Base-by-base conservation (phyloP, 345 rosid genomes). In the Angophora floribunda region DNA sequence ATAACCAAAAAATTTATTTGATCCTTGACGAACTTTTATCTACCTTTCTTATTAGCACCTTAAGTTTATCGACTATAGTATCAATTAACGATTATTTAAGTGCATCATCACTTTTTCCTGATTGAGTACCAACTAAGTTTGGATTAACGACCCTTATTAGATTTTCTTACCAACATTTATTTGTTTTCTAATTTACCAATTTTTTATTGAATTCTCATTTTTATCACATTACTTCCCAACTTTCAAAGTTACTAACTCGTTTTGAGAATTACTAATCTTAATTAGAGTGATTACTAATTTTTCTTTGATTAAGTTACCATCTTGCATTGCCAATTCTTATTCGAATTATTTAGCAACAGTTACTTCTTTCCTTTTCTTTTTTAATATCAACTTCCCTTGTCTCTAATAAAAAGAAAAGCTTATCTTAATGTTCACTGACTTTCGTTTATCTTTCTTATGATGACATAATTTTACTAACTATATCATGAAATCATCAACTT, bases 91-190 rank as follows among this genome's bases (percentile, higher is more conserved):
- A 36, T 70, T 19, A 19, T 75, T 36, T 75, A 4, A 75, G 82
- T 19, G 0, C 82, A 36, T 3, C 21, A 2, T 75, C 13, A 36
- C 26, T 75, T 75, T 75, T 36, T 6, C 19, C 10, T 24, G 2
- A 57, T 57, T 9, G 10, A 57, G 13, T 57, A 57, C 49, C 24
- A 36, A 9, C 9, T 75, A 19, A 67, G 19, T 36, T 15, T 5
- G 4, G 7, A 26, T 75, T 75, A 36, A 75, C 49, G 36, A 57
- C 13, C 63, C 6, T 24, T 3, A 24, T 57, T 24, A 75, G 49
- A 75, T 36, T 3, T 75, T 0, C 80, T 75, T 19, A 6, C 7
- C 49, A 41, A 41, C 84, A 41, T 19, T 0, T 10, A 9, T 1
- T 75, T 36, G 47, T 2, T 75, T 36, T 75, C 84, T 45, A 75